Evolutionary conservation across 441 rosid species (phyloP).

Genomic region (Bocquillonia castaneifolia): DNA sequence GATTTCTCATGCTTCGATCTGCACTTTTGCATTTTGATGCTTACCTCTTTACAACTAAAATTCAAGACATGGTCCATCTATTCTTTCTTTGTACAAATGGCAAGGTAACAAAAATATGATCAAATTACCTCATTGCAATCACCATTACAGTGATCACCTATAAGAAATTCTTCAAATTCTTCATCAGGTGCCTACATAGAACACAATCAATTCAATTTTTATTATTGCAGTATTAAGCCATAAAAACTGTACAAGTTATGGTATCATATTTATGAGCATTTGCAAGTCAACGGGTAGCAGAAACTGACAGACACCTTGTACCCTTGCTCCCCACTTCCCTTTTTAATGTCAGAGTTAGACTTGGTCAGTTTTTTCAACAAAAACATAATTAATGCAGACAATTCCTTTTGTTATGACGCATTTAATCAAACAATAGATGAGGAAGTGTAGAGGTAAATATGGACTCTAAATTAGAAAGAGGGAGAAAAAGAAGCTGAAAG

Average conservation of each 20-base stretch:
- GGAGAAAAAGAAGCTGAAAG: constrained; percentile 48
- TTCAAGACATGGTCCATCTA: background rate
- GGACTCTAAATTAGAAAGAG: background rate
- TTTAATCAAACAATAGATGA: background rate
- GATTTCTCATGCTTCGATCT: background rate
- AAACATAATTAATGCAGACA: background rate
- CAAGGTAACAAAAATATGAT: background rate
- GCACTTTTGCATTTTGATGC: constrained; percentile 9
- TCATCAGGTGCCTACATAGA: constrained; percentile 88
- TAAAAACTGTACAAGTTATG: no score
- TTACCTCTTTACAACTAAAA: background rate
- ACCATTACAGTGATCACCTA: constrained; percentile 73
- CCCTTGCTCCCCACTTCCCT: background rate
- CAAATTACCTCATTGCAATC: constrained; percentile 78
- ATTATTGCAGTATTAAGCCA: no score
- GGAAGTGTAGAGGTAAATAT: background rate
- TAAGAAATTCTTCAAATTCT: constrained; percentile 92
- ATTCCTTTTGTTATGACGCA: constrained; percentile 3
- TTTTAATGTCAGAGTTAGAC: background rate
- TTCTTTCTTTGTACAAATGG: background rate
- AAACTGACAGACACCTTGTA: background rate
- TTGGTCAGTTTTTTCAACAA: background rate
- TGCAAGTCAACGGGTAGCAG: background rate
- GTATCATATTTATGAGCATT: no score
- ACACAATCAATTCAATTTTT: constrained; percentile 16